Base-by-base conservation (phyloP, 1,139 yeast genomes). In the Eremothecium gossypii region DNA sequence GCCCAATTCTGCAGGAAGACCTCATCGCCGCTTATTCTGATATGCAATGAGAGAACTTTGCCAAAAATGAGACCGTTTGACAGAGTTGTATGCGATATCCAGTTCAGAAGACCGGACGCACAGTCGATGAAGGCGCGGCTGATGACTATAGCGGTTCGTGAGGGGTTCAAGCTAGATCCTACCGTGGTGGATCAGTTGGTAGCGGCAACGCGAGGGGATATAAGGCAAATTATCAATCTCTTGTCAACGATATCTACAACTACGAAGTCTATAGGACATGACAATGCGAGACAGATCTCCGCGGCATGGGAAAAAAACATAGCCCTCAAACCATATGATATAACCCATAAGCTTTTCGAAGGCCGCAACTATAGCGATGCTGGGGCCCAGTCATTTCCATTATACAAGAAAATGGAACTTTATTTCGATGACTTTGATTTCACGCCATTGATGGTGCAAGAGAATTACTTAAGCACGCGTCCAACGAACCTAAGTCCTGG, bases 21-120 rank as follows among this genome's bases (percentile, higher is more conserved):
- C 1, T 73, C 79, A 41, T 84, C 91, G 58, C 98, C 99, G 10
- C 74, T 93, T 68, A 86, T 93, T 48, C 71, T 91, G 43, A 87
- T 93, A 48, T 91, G 98, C 68, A 93, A 93, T 63, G 99, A 93
- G 58, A 80, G 86, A 51, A 74, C 85, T 8, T 69, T 86, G 47
- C 97, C 96, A 0, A 93, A 93, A 57, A 89, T 93, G 97, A 74
- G 96, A 57, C 93, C 96, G 1, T 87, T 93, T 60, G 98, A 91
- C 61, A 70, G 82, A 48, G 85, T 80, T n/a, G 79, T 94, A 2
- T 72, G 72, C 47, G 96, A 87, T 54, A 61, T 91, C 47, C 84
- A 83, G 35, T 93, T 93, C 67, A 73, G 95, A 62, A 74, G 97
- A 57, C 98, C 98, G 7, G 78, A 80, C 30, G 93, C 91, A 23